phyloP scores from a whole-genome alignment of 1,139 yeast species.

The Yamadazyma kanchanaburiensis region DNA sequence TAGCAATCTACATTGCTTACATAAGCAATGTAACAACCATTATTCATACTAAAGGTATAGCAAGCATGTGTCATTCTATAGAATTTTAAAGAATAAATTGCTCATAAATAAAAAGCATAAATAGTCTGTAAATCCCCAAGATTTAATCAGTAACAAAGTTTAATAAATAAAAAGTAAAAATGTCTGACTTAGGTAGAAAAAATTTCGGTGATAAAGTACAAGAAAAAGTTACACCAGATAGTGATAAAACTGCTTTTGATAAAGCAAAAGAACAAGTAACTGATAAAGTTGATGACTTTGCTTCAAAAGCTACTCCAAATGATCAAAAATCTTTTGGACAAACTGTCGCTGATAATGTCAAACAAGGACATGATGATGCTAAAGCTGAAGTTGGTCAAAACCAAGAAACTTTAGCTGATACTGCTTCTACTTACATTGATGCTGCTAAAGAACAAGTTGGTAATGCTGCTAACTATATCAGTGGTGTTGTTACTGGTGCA shows the following conservation, averaged over 20 bases:
- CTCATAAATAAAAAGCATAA: neutral
- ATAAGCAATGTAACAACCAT: too few relatives aligned
- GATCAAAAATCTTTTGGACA: conserved; percentile 66
- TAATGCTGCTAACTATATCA: conserved; percentile 61
- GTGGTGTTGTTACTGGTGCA: conserved; percentile 59
- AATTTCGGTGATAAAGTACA: conserved; percentile 61
- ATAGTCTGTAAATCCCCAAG: neutral
- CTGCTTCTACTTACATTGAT: conserved; percentile 60
- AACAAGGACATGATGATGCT: conserved; percentile 52
- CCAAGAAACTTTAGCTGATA: conserved; percentile 44
- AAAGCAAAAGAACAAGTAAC: conserved; percentile 72
- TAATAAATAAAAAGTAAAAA: conserved; percentile 16
- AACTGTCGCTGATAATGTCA: conserved; percentile 54
- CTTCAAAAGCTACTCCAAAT: conserved; percentile 57
- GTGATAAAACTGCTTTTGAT: conserved; percentile 61
- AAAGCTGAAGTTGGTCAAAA: conserved; percentile 26
- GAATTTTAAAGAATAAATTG: too few relatives aligned
- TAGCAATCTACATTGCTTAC: too few relatives aligned
- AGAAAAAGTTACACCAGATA: conserved; percentile 71
- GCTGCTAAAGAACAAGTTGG: conserved; percentile 59
- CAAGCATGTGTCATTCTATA: too few relatives aligned
- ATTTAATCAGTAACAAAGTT: neutral
- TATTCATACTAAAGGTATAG: too few relatives aligned
- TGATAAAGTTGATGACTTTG: conserved; percentile 61
- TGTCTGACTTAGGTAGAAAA: conserved; percentile 83